These are phyloP conservation scores for Fusarium clavum DNA, from an alignment of 2,329 filamentous ascomycete genomes.

Conservation along the genomic window DNA sequence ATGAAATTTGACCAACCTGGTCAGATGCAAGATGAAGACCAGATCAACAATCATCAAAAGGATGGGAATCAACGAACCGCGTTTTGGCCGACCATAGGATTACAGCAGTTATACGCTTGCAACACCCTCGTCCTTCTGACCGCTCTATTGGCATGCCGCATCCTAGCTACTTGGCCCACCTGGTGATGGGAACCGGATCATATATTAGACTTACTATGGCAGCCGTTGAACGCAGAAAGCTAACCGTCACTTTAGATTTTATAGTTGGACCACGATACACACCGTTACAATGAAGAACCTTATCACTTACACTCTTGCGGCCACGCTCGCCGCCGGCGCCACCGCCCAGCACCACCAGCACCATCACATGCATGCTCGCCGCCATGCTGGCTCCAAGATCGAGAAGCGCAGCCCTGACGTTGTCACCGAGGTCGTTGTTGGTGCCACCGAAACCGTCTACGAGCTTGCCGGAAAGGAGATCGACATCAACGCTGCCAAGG, in stretches of 20 bases:
- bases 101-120: background rate
- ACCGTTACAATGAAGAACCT: constrained; percentile 61
- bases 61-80: background rate
- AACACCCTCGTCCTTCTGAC: background rate
- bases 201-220: background rate
- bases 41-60: background rate
- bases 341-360: constrained; percentile 72
- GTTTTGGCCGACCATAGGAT: background rate
- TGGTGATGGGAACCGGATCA: background rate
- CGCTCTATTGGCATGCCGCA: background rate
- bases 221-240: constrained; percentile 22
- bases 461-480: constrained; percentile 74
- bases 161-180: background rate
- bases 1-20: background rate
- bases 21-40: background rate
- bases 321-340: constrained; percentile 63
- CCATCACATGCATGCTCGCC: constrained; percentile 68
- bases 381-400: constrained; percentile 60
- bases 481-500: constrained; percentile 71
- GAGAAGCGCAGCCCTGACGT: constrained; percentile 60
- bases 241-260: constrained; percentile 37
- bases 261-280: constrained; percentile 27
- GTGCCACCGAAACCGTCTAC: constrained; percentile 76
- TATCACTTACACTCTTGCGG: constrained; percentile 63
- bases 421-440: constrained; percentile 66